phyloP scores from a whole-genome alignment of 2,329 filamentous ascomycete species.

The Sporothrix pseudoabietina region DNA sequence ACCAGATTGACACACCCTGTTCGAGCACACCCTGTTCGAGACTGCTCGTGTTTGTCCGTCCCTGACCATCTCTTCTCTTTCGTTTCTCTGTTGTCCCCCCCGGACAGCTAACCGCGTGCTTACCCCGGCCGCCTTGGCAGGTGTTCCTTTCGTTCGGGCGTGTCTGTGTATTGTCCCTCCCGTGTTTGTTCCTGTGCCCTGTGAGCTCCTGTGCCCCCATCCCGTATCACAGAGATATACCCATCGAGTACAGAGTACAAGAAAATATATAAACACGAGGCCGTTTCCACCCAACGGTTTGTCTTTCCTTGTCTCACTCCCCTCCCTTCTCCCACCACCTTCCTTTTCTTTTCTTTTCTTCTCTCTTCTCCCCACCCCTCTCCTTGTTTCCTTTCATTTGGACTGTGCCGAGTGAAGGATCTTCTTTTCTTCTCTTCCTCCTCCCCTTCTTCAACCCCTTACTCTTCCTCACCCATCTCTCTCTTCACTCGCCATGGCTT shows the following conservation, averaged over 20 bases:
- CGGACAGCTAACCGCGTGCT: neutral
- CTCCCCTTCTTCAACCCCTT: neutral
- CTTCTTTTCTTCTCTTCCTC: neutral
- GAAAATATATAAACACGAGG: constrained; percentile 9
- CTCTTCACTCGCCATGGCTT: constrained; percentile 25
- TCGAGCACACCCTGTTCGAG: neutral
- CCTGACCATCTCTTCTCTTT: neutral
- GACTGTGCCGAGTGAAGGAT: neutral
- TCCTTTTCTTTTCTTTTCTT: neutral
- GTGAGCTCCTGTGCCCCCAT: too few relatives aligned
- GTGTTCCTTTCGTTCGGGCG: too few relatives aligned
- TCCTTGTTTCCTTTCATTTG: neutral
- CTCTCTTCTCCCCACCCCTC: neutral
- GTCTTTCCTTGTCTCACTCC: neutral
- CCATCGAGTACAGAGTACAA: neutral
- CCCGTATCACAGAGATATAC: neutral
- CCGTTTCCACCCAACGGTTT: constrained; percentile 1
- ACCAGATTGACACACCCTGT: neutral
- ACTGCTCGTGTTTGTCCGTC: neutral
- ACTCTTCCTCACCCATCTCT: neutral
- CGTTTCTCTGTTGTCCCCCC: neutral
- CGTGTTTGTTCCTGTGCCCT: neutral
- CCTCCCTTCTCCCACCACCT: neutral
- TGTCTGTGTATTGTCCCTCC: neutral
- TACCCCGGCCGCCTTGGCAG: constrained; percentile 7